Evolutionary conservation across 352 stramenopile genomes (phyloP), one percentile per base, ranked within the genome.

Genomic region (Pythium oligandrum): DNA sequence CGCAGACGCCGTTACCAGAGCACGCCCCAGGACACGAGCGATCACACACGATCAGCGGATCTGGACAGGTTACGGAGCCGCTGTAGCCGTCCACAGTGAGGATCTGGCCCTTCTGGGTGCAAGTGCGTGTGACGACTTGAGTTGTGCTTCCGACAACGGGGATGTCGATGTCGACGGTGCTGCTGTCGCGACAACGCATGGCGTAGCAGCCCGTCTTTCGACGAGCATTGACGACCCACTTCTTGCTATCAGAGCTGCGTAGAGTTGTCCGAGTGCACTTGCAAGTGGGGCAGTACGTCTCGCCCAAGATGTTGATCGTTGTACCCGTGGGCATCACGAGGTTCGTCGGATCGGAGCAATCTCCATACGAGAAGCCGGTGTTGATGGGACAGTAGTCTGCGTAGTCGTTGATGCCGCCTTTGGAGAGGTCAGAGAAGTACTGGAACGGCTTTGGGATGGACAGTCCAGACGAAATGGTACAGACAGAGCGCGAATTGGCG

Each of bases 371-470:
- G 53, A 81, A 91, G 40, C 79, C 83, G 36, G 79, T 71, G 43
- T 90, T 90, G 44, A 92, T 75, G 3, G 83, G 83, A 43, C 81
- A 94, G 51, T 72, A 94, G 57, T 94, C 81, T 0, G 81, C 75
- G 40, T 80, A 92, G 11, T 83, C 69, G 50, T 84, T 78, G 39
- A 73, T 70, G 6, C 78, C 79, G 38, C 81, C 83, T 8, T 73
- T 66, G 0, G 61, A 77, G 3, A 60, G 37, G 31, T 86, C 63
- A 12, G 39, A 36, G 42, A 93, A 93, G 43, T 93, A 93, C 37
- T 75, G 81, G 48, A 78, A 83, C 26, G 70, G 48, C 3, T 48
- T 31, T 3, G 77, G 73, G 33, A 93, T 90, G 1, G 40, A 58
- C 12, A 55, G 48, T 3, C 73, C 70, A 0, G 59, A 73, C 17